Conservation (phyloP, 257 asterid genomes). For the Ligustrum vulgare region DNA sequence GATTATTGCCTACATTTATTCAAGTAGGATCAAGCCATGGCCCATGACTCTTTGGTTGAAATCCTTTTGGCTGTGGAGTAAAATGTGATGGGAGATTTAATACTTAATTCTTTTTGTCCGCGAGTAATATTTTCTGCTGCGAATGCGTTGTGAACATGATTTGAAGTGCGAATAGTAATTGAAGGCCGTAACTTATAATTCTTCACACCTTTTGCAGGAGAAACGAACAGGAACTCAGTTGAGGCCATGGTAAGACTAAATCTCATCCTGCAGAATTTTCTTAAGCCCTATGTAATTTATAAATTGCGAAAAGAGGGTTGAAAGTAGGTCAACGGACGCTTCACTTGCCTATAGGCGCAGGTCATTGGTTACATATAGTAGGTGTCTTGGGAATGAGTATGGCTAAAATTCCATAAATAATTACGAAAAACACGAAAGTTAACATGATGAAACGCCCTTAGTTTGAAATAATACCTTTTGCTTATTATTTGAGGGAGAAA, state of each 20-base stretch:
- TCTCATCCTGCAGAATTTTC: not conserved
- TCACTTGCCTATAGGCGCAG: not conserved
- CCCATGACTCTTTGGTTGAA: too few relatives aligned
- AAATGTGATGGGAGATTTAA: too few relatives aligned
- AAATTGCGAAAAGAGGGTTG: not conserved
- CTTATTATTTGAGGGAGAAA: not conserved
- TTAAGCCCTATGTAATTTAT: not conserved
- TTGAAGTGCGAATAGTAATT: not conserved
- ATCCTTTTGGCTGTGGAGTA: too few relatives aligned
- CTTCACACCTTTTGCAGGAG: constrained; percentile 45
- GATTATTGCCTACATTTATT: too few relatives aligned
- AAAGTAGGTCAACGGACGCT: not conserved
- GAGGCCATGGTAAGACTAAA: constrained; percentile 67
- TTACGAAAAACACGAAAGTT: not conserved
- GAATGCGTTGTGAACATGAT: not conserved
- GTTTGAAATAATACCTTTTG: not conserved
- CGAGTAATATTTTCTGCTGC: too few relatives aligned
- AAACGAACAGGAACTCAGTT: constrained; percentile 52
- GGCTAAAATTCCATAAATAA: not conserved
- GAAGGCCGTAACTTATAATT: not conserved
- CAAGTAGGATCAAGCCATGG: too few relatives aligned
- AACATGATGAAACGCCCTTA: not conserved
- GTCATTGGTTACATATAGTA: not conserved
- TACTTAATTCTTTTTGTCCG: too few relatives aligned
- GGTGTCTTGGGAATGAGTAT: not conserved